Conservation (phyloP, 1,284 basidiomycete genomes). For the Ceratobasidium papillatum region DNA sequence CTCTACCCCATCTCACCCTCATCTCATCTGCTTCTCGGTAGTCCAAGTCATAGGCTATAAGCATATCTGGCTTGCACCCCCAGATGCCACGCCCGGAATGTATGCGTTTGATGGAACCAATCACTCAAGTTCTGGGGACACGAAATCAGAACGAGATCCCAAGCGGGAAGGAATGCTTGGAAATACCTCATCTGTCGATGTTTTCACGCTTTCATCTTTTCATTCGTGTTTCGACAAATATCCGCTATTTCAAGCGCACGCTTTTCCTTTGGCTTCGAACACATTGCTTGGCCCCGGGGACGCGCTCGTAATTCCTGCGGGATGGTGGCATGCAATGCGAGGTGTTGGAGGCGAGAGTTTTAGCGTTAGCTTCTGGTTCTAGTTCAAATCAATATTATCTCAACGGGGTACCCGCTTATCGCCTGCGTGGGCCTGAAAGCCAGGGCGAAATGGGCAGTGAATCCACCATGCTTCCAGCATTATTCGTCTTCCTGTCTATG, state of each 20-base stretch:
- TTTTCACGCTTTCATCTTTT: constrained; percentile 60
- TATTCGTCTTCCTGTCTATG: too few species aligned
- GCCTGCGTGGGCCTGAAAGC: too few species aligned
- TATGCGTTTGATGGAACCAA: constrained; percentile 54
- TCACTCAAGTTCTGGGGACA: constrained; percentile 55
- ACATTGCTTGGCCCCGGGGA: constrained; percentile 82
- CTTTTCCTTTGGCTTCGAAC: constrained; percentile 70
- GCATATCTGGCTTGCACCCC: constrained; percentile 92
- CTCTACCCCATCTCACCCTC: constrained; percentile 26
- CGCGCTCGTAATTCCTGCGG: constrained; percentile 84
- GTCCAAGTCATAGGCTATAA: constrained; percentile 90
- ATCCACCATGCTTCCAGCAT: too few species aligned
- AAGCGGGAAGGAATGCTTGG: constrained; percentile 51
- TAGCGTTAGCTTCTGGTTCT: constrained; percentile 38
- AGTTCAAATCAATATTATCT: neutral
- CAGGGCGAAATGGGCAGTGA: too few species aligned
- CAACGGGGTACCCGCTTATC: too few species aligned
- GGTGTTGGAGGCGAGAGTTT: constrained; percentile 60
- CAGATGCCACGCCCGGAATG: constrained; percentile 64
- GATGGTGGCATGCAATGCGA: constrained; percentile 94
- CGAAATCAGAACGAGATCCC: constrained; percentile 45
- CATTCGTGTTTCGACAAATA: constrained; percentile 45
- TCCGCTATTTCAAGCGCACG: constrained; percentile 51
- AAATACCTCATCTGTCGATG: constrained; percentile 75
- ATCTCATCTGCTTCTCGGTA: constrained; percentile 50